Conservation (phyloP, 1,284 basidiomycete species). For the Mycena sp. region DNA sequence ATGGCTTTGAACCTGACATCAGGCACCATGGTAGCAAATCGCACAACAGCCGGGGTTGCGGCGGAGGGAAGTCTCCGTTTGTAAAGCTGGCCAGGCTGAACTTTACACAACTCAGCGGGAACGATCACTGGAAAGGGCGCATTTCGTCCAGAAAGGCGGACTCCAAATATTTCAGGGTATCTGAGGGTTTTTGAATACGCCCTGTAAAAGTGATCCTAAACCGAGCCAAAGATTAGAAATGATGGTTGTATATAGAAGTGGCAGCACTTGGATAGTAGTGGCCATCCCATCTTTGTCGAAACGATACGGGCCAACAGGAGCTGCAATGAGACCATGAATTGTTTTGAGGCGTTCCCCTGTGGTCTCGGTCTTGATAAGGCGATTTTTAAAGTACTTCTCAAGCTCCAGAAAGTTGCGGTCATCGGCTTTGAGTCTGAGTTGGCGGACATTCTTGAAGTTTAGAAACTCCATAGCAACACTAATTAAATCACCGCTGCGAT, state of each 20-base stretch:
- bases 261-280: constrained; percentile 46
- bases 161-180: constrained; percentile 50
- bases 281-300: constrained; percentile 29
- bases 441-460: constrained; percentile 27
- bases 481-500: constrained; percentile 41
- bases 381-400: constrained; percentile 44
- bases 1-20: constrained; percentile 47
- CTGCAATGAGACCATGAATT: constrained; percentile 33
- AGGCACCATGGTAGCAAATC: constrained; percentile 54
- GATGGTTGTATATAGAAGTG: neutral
- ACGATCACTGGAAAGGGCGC: constrained; percentile 46
- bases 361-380: constrained; percentile 36
- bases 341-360: constrained; percentile 32
- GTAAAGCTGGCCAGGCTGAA: constrained; percentile 55
- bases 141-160: constrained; percentile 41
- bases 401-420: constrained; percentile 38
- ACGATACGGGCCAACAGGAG: constrained; percentile 17
- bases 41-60: constrained; percentile 49
- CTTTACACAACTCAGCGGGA: constrained; percentile 37
- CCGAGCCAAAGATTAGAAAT: neutral
- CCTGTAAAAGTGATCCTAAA: constrained; percentile 48
- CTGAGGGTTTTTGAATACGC: constrained; percentile 43
- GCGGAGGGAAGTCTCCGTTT: constrained; percentile 53
- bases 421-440: constrained; percentile 31
- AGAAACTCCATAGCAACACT: constrained; percentile 39